These are phyloP conservation scores for Zygnema cylindricum DNA, from an alignment of 139 green algal genomes.

Conservation along the genomic window DNA sequence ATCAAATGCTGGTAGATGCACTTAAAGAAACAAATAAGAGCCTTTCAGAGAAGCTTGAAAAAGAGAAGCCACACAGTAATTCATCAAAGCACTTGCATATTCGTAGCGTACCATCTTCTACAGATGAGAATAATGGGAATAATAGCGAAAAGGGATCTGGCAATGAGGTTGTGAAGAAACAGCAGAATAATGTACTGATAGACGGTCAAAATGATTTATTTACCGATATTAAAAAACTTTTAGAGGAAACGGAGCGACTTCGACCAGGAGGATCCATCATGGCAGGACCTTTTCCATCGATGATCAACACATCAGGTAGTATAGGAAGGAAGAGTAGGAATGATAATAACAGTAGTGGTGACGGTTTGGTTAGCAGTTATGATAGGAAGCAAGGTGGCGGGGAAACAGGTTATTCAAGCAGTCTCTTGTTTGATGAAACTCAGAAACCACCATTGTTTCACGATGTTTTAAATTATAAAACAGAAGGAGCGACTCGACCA, in stretches of 20 bases:
- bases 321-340: background rate
- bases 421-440: background rate
- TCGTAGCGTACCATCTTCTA: background rate
- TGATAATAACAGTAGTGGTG: background rate
- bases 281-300: background rate
- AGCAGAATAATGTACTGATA: background rate
- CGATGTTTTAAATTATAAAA: too few relatives aligned
- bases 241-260: background rate
- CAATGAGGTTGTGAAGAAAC: background rate
- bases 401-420: background rate
- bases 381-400: too few relatives aligned
- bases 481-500: background rate
- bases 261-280: background rate
- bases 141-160: background rate
- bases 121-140: background rate
- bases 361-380: background rate
- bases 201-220: background rate
- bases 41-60: background rate
- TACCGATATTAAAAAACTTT: background rate
- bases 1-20: conserved; percentile 42
- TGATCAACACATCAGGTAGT: background rate
- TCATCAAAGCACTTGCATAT: background rate
- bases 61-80: too few relatives aligned
- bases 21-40: background rate
- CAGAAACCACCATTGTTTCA: too few relatives aligned